Base-by-base conservation (phyloP, 495 filamentous ascomycete genomes). In the Aspergillus haitiensis region DNA sequence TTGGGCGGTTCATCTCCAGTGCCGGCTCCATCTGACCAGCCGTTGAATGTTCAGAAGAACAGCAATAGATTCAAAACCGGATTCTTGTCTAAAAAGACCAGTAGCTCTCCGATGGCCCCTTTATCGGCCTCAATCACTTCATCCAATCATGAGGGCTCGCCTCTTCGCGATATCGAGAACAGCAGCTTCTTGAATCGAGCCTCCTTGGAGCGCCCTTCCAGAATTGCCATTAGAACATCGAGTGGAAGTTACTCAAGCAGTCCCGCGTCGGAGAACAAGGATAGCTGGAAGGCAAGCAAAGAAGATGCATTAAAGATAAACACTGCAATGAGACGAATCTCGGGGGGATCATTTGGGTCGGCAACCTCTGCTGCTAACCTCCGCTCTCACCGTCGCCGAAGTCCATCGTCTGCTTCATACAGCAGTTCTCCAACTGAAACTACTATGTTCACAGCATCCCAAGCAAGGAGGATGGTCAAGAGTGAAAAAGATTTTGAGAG, bases 41-140 rank as follows among this genome's bases (percentile, higher is more conserved):
- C 70, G 1, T 60, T 79, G 52, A 73, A 71, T 37, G 60, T 77
- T 37, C 70, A 69, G 16, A 78, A 75, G 64, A 92, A 89, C 65
- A 27, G 21, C 21, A 84, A 82, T 55, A 92, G 94, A 36, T 97
- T 98, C 79, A 90, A 96, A 68, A 81, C 92, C 35, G 94, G 94
- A 31, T 97, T 96, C 71, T 77, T 98, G 53, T 86, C 89, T 16
- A 96, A 96, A 77, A 86, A 82, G 62, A 63, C 72, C 1, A 76
- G 82, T 56, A 85, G 83, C 58, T 91, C 90, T 34, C 88, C 88
- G 6, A 71, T 82, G 16, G 67, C 67, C 31, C 78, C 87, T 21
- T 88, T 84, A 0, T 76, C 88, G 27, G 78, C 83, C 9, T 75
- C 66, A 12, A 63, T 91, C 36, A 82, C 81, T 58, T 81, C 85